phyloP scores from a whole-genome alignment of 805 yeast species.

The Schizosaccharomyces cryophilus region DNA sequence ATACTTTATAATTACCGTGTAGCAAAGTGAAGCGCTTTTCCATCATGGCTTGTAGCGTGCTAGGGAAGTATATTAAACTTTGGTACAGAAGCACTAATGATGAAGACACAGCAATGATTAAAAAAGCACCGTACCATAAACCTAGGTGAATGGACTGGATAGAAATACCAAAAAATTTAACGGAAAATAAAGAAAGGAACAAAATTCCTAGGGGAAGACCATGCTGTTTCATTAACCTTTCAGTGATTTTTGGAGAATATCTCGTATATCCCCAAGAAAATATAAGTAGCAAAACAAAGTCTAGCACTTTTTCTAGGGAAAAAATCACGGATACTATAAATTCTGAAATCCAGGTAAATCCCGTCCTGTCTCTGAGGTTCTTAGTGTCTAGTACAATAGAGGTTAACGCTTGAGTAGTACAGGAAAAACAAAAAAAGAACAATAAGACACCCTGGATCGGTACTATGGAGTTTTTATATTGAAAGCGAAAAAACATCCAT shows the following conservation, averaged over 20 bases:
- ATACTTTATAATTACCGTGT: constrained; percentile 56
- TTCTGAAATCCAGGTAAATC: constrained; percentile 48
- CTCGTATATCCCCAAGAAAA: constrained; percentile 73
- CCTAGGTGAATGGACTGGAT: constrained; percentile 32
- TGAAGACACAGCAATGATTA: constrained; percentile 12
- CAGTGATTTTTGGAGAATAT: constrained; percentile 65
- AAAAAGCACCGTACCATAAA: constrained; percentile 36
- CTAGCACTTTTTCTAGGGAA: constrained; percentile 59
- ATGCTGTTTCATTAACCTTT: constrained; percentile 20
- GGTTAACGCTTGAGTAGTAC: constrained; percentile 53
- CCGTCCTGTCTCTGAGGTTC: constrained; percentile 29
- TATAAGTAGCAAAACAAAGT: constrained; percentile 64
- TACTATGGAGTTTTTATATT: constrained; percentile 62
- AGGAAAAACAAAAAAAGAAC: constrained; percentile 55
- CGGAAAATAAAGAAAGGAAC: constrained; percentile 47
- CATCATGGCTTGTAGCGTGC: constrained; percentile 45
- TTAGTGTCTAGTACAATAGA: constrained; percentile 80
- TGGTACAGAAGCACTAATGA: neutral
- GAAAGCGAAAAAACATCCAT: constrained; percentile 66
- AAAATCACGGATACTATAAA: constrained; percentile 55
- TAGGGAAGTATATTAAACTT: constrained; percentile 20
- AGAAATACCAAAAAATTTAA: constrained; percentile 46
- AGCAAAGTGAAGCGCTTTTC: constrained; percentile 81
- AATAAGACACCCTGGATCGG: constrained; percentile 77
- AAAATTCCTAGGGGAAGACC: constrained; percentile 61